Evolutionary conservation across 495 filamentous ascomycete genomes (phyloP), one percentile per base, ranked within the genome.

Genomic region (Aspergillus bertholletiae): DNA sequence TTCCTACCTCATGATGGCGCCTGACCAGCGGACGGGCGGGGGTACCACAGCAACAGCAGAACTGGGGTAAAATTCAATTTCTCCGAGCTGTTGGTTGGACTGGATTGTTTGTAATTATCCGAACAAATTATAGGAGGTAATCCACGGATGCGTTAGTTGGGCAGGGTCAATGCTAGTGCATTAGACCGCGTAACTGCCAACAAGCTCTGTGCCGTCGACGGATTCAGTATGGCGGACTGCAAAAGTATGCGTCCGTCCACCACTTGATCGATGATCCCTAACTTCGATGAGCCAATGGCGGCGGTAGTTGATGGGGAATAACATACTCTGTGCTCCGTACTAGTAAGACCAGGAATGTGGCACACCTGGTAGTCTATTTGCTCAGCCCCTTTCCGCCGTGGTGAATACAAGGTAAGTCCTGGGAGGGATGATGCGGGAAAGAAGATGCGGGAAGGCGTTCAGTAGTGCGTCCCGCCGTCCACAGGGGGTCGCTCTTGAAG

Each of bases 1-100:
- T 7, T 20, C 11, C 28, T 47, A 61, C 56, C 61, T 57, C 62
- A 64, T 64, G 46, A 52, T 59, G 56, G 49, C 61, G 50, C 59
- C 50, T 48, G 53, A 50, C 55, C 58, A 47, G 52, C 45, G 49
- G 43, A 53, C 24, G 47, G 43, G 55, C 24, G 47, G 35, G 53
- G 54, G 37, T 46, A 48, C 26, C 46, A 27, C 58, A 54, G 51
- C 34, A 55, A 53, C 30, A 60, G 22, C 24, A 3, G 54, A 47
- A 49, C 50, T 30, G 50, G 49, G 54, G 39, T 47, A 46, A 35
- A 32, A 32, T 26, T 17, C 44, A 46, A 22, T 32, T 49, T 56
- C 41, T 34, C 45, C 43, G 24, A 40, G n/a, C 24, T 51, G 39
- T 43, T 43, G 39, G 17, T 43, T 43, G 39, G 18, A 22, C 11